Conservation (phyloP, 768 basidiomycete species). For the Hygrocybe punicea region DNA sequence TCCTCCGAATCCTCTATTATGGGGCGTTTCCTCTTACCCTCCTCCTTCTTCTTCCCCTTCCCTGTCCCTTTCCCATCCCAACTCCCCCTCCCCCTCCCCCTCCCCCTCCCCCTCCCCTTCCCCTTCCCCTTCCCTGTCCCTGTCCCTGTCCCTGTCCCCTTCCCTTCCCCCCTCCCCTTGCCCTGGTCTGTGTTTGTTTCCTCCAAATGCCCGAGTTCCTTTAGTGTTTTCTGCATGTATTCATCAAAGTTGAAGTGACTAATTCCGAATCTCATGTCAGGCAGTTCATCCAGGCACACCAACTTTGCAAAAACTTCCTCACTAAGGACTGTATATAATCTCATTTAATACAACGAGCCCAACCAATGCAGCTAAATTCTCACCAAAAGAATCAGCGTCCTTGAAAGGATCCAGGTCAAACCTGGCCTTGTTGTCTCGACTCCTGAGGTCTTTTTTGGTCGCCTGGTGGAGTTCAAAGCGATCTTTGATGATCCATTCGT, state of each 20-base stretch:
- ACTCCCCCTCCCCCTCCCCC: background rate
- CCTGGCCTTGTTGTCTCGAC: background rate
- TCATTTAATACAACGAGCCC: background rate
- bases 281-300: background rate
- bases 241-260: background rate
- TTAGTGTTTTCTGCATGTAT: background rate
- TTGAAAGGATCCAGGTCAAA: background rate
- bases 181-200: background rate
- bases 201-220: background rate
- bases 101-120: background rate
- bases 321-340: background rate
- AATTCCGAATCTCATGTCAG: background rate
- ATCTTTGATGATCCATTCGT: background rate
- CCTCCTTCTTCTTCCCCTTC: no score
- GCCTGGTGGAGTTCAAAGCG: background rate
- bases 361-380: background rate
- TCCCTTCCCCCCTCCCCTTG: background rate
- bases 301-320: background rate
- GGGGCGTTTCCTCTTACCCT: no score
- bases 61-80: background rate
- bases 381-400: background rate
- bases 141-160: background rate
- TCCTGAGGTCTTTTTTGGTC: background rate
- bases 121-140: background rate
- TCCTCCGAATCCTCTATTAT: no score